These are phyloP conservation scores for Gyrodon lividus DNA, from an alignment of 768 basidiomycete genomes.

Conservation along the genomic window DNA sequence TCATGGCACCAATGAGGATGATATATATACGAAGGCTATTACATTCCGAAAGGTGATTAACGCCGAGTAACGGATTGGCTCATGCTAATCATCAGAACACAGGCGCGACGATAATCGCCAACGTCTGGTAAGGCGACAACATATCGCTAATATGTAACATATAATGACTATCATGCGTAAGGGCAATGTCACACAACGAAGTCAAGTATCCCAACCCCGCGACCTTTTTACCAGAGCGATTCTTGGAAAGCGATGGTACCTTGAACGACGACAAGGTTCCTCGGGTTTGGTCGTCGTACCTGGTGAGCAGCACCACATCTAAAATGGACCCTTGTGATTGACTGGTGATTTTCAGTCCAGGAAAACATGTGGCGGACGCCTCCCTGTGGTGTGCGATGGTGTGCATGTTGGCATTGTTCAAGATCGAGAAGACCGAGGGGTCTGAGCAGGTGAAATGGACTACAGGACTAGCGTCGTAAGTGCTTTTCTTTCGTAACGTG, in stretches of 20 bases:
- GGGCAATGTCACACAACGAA: slow-evolving; percentile 44
- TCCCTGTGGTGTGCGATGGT: slow-evolving; percentile 23
- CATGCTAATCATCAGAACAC: neutral
- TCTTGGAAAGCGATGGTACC: slow-evolving; percentile 22
- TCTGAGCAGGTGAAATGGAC: slow-evolving; percentile 18
- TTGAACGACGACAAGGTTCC: slow-evolving; percentile 13
- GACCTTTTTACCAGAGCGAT: slow-evolving; percentile 39
- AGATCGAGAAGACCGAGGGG: slow-evolving; percentile 15
- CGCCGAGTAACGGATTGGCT: too few relatives aligned
- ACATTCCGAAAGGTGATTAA: slow-evolving; percentile 28
- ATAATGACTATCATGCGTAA: slow-evolving; percentile 1
- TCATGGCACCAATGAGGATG: slow-evolving; percentile 37
- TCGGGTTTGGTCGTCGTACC: slow-evolving; percentile 5
- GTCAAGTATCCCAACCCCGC: slow-evolving; percentile 33
- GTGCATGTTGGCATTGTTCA: slow-evolving; percentile 17
- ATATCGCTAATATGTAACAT: neutral
- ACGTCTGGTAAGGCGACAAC: slow-evolving; percentile 9
- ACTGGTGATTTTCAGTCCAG: slow-evolving; percentile 9
- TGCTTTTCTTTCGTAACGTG: neutral
- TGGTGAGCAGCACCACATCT: slow-evolving; percentile 10
- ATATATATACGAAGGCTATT: slow-evolving; percentile 36
- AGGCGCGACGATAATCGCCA: slow-evolving; percentile 13
- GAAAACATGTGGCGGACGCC: slow-evolving; percentile 21
- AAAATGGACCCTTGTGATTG: too few relatives aligned
- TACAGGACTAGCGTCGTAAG: slow-evolving; percentile 13